Percentiles rank a stretch among this genome's conserved stretches.
Evolutionary conservation across 1,284 basidiomycete species (phyloP).

Genomic region (Boletus subluridellus): DNA sequence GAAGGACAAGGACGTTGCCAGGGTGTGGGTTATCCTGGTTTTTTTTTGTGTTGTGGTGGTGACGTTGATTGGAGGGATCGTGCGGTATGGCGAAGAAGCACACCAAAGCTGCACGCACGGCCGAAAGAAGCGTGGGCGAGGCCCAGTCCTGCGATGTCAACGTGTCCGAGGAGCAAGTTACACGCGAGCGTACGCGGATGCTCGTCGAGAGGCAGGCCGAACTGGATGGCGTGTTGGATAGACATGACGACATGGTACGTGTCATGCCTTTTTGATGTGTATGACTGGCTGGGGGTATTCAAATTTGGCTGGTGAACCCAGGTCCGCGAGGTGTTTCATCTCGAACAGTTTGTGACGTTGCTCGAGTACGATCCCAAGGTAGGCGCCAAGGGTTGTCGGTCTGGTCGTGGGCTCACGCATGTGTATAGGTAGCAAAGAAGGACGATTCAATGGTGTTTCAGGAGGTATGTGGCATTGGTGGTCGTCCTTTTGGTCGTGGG

Average conservation of each 20-base stretch:
- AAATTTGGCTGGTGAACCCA: slow-evolving; percentile 26
- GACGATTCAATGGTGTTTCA: slow-evolving; percentile 73
- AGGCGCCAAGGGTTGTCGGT: slow-evolving; percentile 1
- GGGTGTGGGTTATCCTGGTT: slow-evolving; percentile 1
- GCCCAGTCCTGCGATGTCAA: slow-evolving; percentile 7
- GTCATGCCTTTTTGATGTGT: not conserved
- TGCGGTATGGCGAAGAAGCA: slow-evolving; percentile 21
- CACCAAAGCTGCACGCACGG: slow-evolving; percentile 1
- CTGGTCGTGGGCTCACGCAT: slow-evolving; percentile 9
- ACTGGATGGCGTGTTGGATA: slow-evolving; percentile 58
- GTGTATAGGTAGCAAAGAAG: slow-evolving; percentile 59
- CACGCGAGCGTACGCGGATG: slow-evolving; percentile 42
- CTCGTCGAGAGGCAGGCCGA: slow-evolving; percentile 57
- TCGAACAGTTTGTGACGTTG: slow-evolving; percentile 75
- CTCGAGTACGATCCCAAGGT: slow-evolving; percentile 74
- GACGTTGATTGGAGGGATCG: slow-evolving; percentile 2
- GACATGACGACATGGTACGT: slow-evolving; percentile 74
- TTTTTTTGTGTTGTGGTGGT: slow-evolving; percentile 5
- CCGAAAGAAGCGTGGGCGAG: not conserved
- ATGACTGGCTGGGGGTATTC: not conserved
- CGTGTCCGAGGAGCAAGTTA: slow-evolving; percentile 30
- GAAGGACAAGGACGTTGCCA: not conserved
- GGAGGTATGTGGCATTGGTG: slow-evolving; percentile 48
- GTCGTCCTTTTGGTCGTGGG: slow-evolving; percentile 1
- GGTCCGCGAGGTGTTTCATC: slow-evolving; percentile 83